Evolutionary conservation across 768 basidiomycete species (phyloP).

Genomic region (Psilocybe tampanensis): DNA sequence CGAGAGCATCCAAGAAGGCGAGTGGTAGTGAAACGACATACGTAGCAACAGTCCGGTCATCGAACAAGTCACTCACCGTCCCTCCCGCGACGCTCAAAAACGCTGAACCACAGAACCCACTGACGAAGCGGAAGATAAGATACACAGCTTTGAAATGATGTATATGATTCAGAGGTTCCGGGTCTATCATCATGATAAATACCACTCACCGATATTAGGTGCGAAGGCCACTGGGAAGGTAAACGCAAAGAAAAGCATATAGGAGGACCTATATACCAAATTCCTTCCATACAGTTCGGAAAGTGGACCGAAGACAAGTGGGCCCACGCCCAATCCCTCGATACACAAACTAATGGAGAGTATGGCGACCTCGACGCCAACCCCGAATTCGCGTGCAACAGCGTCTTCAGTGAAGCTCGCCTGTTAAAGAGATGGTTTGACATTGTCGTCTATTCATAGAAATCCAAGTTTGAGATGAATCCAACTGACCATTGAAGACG

Average conservation of each 20-base stretch:
- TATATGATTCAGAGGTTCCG: no score
- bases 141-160: constrained; percentile 58
- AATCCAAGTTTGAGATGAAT: no score
- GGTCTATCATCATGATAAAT: no score
- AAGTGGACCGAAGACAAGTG: constrained; percentile 55
- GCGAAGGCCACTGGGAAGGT: constrained; percentile 78
- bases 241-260: constrained; percentile 58
- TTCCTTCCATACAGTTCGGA: constrained; percentile 66
- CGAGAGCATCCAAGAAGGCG: no score
- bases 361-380: constrained; percentile 48
- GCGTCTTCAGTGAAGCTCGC: constrained; percentile 66
- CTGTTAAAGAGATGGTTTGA: constrained; percentile 28
- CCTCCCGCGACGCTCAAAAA: constrained; percentile 62
- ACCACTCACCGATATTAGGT: constrained; percentile 56
- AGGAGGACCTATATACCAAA: constrained; percentile 63
- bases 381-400: constrained; percentile 49
- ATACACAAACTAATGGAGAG: constrained; percentile 61
- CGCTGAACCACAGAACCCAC: constrained; percentile 57
- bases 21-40: constrained; percentile 36
- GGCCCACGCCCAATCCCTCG: constrained; percentile 57
- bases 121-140: constrained; percentile 58
- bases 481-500: neutral
- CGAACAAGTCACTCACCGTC: constrained; percentile 56
- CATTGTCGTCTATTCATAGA: neutral
- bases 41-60: constrained; percentile 60